Conservation (phyloP, 352 stramenopile species). For the Phytophthora boehmeriae region DNA sequence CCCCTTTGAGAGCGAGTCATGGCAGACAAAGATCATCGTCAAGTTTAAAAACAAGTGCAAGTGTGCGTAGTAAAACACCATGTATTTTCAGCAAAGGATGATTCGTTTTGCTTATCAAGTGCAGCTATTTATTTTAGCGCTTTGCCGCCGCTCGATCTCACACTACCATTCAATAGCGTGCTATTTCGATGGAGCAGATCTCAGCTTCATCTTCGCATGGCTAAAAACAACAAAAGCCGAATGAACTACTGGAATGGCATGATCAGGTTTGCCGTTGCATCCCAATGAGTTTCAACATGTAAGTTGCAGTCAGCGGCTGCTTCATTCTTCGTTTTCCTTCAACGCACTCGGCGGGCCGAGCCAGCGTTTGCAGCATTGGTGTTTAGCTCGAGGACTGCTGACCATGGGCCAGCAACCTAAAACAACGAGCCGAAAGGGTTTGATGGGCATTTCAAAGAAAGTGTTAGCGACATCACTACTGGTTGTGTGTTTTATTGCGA, state of each 20-base stretch:
- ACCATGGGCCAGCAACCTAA: slow-evolving; percentile 22
- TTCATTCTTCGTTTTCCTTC: slow-evolving; percentile 36
- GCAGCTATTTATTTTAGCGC: not conserved
- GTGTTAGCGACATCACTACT: slow-evolving; percentile 8
- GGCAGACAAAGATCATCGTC: no score
- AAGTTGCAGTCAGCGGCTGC: slow-evolving; percentile 3
- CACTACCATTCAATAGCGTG: no score
- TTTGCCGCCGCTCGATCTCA: not conserved
- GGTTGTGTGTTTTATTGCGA: slow-evolving; percentile 5
- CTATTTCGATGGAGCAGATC: not conserved
- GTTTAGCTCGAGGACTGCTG: slow-evolving; percentile 8
- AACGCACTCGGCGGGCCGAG: slow-evolving; percentile 15
- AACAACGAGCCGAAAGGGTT: not conserved
- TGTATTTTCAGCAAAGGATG: no score
- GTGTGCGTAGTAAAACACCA: no score
- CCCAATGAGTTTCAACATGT: slow-evolving; percentile 29
- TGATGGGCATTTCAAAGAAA: not conserved
- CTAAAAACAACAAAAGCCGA: not conserved
- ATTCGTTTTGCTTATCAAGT: slow-evolving; percentile 2
- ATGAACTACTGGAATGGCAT: no score
- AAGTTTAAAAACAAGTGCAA: no score
- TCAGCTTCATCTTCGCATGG: slow-evolving; percentile 1
- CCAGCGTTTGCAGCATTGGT: slow-evolving; percentile 7
- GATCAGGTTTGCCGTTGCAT: slow-evolving; percentile 25
- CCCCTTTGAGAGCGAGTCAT: not conserved